phyloP scores from a whole-genome alignment of 495 filamentous ascomycete species.

The Poronia punctata region DNA sequence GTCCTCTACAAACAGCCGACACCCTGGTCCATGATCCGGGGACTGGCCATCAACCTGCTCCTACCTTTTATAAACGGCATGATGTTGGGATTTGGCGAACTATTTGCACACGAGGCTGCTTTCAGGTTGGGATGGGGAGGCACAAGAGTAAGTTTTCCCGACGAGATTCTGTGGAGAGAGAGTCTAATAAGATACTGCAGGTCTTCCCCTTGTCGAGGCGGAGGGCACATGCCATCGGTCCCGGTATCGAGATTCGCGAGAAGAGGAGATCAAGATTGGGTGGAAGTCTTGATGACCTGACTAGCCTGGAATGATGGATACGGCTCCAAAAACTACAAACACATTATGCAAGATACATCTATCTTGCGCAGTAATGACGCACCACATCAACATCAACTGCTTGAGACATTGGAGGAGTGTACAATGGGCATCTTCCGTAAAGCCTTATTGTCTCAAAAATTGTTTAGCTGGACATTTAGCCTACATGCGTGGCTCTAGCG shows the following conservation, averaged over 20 bases:
- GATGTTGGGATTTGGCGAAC: conserved; percentile 96
- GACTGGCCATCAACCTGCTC: conserved; percentile 89
- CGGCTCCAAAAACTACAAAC: neutral
- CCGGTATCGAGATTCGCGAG: conserved; percentile 45
- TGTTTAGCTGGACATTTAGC: no score
- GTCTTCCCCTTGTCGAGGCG: conserved; percentile 42
- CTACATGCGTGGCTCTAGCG: no score
- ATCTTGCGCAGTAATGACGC: no score
- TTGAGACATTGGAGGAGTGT: no score
- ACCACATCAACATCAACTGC: no score
- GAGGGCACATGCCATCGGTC: conserved; percentile 41
- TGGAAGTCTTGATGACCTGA: conserved; percentile 36
- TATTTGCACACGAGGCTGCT: conserved; percentile 91
- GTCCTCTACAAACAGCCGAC: conserved; percentile 88
- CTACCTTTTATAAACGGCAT: conserved; percentile 95
- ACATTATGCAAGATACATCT: no score
- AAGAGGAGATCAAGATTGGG: conserved; percentile 27
- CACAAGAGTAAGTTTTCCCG: conserved; percentile 64
- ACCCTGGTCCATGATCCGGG: conserved; percentile 72
- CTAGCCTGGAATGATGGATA: conserved; percentile 41
- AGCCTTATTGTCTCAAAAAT: no score
- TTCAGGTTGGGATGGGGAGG: conserved; percentile 88
- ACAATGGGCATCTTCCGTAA: no score
- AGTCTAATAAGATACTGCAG: conserved; percentile 20
- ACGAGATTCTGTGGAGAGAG: neutral